Evolutionary conservation across 441 rosid genomes (phyloP).

Genomic region (Gossypium trilobum): DNA sequence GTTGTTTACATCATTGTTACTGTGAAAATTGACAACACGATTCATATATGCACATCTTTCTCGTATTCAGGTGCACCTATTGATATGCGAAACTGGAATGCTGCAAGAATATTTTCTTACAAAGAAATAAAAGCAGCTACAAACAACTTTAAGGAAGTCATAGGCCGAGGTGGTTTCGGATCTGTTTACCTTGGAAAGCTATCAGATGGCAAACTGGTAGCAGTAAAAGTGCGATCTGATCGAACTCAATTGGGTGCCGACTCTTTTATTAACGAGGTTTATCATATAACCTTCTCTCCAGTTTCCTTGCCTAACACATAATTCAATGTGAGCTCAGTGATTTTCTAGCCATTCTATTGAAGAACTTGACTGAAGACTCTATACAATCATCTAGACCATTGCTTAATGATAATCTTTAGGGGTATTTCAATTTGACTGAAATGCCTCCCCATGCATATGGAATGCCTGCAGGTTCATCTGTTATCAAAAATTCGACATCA

Average conservation of each 20-base stretch:
- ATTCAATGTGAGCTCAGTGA: constrained; percentile 5
- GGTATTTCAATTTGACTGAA: neutral
- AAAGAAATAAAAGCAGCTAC: constrained; percentile 78
- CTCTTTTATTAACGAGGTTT: constrained; percentile 84
- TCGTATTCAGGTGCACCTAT: constrained; percentile 34
- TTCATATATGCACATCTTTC: constrained; percentile 14
- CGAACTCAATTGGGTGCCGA: constrained; percentile 81
- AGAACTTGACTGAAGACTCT: neutral
- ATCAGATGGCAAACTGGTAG: constrained; percentile 62
- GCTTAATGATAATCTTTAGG: constrained; percentile 4
- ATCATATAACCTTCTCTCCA: constrained; percentile 10
- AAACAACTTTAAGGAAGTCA: constrained; percentile 62
- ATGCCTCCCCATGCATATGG: neutral
- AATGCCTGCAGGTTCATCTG: constrained; percentile 48
- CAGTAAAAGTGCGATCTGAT: constrained; percentile 82
- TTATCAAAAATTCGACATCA: constrained; percentile 73
- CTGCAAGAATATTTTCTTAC: constrained; percentile 67
- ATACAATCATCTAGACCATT: neutral
- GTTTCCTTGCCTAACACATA: neutral
- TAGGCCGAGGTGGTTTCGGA: constrained; percentile 92
- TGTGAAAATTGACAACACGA: neutral
- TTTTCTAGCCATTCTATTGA: neutral
- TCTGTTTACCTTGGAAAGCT: constrained; percentile 81
- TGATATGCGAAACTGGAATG: constrained; percentile 76
- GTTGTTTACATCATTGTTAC: neutral